phyloP scores from a whole-genome alignment of 805 yeast species.

The Myxozyma monticola region DNA sequence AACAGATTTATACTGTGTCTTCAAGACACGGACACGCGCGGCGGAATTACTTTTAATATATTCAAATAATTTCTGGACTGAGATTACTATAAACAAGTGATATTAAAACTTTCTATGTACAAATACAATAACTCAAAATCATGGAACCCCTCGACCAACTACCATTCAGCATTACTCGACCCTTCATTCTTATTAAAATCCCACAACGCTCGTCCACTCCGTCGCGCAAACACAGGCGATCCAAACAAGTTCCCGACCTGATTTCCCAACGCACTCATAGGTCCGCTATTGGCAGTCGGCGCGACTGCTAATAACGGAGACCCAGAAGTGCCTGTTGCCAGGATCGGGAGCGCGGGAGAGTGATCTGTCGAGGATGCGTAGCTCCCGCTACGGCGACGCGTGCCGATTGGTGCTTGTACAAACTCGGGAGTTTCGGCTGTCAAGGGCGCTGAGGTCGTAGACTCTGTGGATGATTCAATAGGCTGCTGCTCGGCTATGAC shows the following conservation, averaged over 20 bases:
- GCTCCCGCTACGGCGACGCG: conserved; percentile 19
- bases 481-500: background rate
- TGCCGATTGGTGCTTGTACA: conserved; percentile 21
- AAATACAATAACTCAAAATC: background rate
- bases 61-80: background rate
- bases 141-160: background rate
- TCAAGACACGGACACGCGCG: too few relatives aligned
- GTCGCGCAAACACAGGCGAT: conserved; percentile 17
- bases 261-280: conserved; percentile 2
- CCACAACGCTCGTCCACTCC: conserved; percentile 18
- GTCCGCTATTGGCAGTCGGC: background rate
- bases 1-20: too few relatives aligned
- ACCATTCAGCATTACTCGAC: background rate
- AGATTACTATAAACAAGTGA: background rate
- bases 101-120: background rate
- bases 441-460: background rate
- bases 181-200: conserved; percentile 12
- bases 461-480: background rate
- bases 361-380: conserved; percentile 1
- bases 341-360: background rate
- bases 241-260: conserved; percentile 21
- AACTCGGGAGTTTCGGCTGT: background rate
- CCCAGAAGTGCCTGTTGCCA: background rate
- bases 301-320: background rate
- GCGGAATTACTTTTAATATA: too few relatives aligned